Conservation (phyloP, 371 early-diverging fungal genomes). For the Rhizopus microsporus region DNA sequence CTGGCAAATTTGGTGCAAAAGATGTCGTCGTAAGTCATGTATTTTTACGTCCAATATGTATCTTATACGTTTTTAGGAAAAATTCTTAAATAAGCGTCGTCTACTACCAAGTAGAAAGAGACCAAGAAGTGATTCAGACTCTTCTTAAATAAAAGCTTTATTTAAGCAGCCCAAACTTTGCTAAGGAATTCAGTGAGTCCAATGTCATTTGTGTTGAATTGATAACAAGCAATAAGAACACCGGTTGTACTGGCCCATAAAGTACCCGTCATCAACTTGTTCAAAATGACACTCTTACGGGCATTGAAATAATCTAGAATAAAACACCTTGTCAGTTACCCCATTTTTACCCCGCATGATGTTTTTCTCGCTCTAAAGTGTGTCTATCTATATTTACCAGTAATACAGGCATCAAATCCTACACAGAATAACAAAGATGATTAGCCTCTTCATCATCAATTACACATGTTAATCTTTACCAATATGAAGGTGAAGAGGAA, state of each 20-base stretch:
- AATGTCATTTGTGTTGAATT: constrained; percentile 94
- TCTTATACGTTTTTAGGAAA: constrained; percentile 12
- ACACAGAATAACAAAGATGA: constrained; percentile 1
- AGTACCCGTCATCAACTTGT: constrained; percentile 63
- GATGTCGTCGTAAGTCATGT: constrained; percentile 23
- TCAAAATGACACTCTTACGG: constrained; percentile 66
- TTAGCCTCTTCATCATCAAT: no score
- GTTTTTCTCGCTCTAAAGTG: background rate
- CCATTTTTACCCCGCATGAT: constrained; percentile 27
- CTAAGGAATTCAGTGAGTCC: constrained; percentile 88
- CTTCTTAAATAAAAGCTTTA: constrained; percentile 8
- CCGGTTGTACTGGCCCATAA: constrained; percentile 72
- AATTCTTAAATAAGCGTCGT: constrained; percentile 29
- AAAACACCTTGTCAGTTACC: constrained; percentile 7
- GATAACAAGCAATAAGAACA: constrained; percentile 83
- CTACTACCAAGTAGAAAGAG: constrained; percentile 19
- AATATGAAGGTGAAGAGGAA: constrained; percentile 90
- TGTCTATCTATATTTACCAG: constrained; percentile 31
- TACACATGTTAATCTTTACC: constrained; percentile 44
- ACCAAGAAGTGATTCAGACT: constrained; percentile 18
- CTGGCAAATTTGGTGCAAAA: constrained; percentile 65
- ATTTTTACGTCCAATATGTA: background rate
- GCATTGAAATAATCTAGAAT: constrained; percentile 82
- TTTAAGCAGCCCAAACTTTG: constrained; percentile 80
- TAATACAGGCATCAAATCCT: constrained; percentile 64